These are phyloP conservation scores for Lactarius sanguifluus DNA, from an alignment of 768 basidiomycete genomes.

Conservation along the genomic window DNA sequence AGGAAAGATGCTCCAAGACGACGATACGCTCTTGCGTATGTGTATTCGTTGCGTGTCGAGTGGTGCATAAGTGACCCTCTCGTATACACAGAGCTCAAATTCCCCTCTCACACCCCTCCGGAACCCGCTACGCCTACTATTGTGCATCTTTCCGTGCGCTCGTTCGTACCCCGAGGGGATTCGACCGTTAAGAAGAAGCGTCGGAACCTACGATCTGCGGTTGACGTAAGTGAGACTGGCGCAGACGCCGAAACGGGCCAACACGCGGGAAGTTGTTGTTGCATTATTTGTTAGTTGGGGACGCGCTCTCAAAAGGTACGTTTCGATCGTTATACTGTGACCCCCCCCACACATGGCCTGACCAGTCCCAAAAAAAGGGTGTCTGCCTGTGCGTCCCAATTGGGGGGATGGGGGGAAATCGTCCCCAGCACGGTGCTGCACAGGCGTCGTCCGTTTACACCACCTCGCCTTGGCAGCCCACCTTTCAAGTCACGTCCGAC, in stretches of 20 bases:
- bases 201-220: constrained; percentile 34
- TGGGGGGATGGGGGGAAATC: background rate
- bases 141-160: constrained; percentile 72
- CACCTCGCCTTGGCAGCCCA: background rate
- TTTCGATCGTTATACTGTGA: background rate
- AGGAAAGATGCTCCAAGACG: constrained; percentile 81
- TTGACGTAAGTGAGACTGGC: constrained; percentile 16
- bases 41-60: constrained; percentile 20
- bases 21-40: constrained; percentile 70
- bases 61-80: background rate
- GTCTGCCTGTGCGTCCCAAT: background rate
- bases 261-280: constrained; percentile 37
- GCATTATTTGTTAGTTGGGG: constrained; percentile 40
- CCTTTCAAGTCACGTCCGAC: background rate
- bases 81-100: constrained; percentile 36
- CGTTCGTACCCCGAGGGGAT: constrained; percentile 51
- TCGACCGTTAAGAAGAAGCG: constrained; percentile 57
- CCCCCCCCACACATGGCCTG: background rate
- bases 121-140: constrained; percentile 51
- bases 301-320: background rate
- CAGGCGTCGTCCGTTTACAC: background rate
- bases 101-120: constrained; percentile 37
- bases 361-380: background rate
- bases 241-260: constrained; percentile 23
- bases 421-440: background rate